Conservation (phyloP, 495 filamentous ascomycete species). For the Neurospora sp. region DNA sequence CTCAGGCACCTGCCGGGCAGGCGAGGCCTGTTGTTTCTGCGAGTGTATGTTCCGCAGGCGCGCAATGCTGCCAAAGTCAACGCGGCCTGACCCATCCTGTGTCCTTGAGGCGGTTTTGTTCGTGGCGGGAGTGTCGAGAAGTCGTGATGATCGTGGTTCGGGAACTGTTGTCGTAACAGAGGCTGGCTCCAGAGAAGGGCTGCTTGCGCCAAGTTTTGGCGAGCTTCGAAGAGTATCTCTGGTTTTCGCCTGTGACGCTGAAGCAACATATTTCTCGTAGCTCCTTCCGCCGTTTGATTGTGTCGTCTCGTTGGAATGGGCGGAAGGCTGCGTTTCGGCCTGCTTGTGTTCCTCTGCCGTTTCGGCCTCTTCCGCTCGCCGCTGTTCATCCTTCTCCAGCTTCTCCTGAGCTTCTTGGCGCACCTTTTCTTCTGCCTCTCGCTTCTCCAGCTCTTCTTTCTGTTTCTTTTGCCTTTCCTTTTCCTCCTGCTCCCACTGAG, state of each 20-base stretch:
- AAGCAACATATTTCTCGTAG: slow-evolving; percentile 27
- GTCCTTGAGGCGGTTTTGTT: slow-evolving; percentile 5
- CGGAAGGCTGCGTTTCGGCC: background rate
- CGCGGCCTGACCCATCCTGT: slow-evolving; percentile 16
- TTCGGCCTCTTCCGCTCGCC: background rate
- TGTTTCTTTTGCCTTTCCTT: background rate
- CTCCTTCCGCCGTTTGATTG: slow-evolving; percentile 35
- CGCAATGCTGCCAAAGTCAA: slow-evolving; percentile 11
- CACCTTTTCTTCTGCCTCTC: background rate
- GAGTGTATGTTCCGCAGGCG: slow-evolving; percentile 3
- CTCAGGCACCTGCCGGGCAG: slow-evolving; percentile 20
- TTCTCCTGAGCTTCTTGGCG: background rate
- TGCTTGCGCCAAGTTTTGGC: background rate
- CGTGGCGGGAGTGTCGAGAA: slow-evolving; percentile 1
- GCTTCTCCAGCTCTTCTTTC: background rate
- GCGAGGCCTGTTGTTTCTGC: slow-evolving; percentile 4
- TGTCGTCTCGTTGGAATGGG: slow-evolving; percentile 28
- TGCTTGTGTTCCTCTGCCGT: background rate
- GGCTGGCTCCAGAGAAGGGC: background rate
- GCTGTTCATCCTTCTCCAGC: slow-evolving; percentile 12
- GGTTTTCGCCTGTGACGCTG: slow-evolving; percentile 3
- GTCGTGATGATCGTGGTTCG: slow-evolving; percentile 25
- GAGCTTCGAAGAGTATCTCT: background rate
- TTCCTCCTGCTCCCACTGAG: background rate
- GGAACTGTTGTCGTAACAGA: slow-evolving; percentile 8